phyloP scores from a whole-genome alignment of 129 eudicot genomes.

The Sambucus nigra region DNA sequence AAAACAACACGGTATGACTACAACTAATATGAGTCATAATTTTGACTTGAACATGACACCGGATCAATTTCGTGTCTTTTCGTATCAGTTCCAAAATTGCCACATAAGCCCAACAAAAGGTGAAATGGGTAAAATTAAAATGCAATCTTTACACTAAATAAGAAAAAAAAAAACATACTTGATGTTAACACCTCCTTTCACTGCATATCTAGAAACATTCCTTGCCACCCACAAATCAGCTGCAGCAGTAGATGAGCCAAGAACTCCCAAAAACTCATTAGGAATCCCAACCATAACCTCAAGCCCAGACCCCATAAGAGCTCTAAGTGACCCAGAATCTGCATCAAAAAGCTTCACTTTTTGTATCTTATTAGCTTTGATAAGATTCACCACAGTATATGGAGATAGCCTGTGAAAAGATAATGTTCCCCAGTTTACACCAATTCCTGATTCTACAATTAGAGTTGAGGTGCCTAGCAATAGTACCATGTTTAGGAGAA shows the following conservation, averaged over 20 bases:
- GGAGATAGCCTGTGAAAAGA: slow-evolving; percentile 65
- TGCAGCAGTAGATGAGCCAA: slow-evolving; percentile 58
- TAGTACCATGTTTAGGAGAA: no score
- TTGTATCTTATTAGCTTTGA: slow-evolving; percentile 55
- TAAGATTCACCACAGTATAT: slow-evolving; percentile 65
- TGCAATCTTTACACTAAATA: background rate
- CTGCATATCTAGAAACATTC: slow-evolving; percentile 61
- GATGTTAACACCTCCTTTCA: slow-evolving; percentile 53
- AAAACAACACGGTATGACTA: no score
- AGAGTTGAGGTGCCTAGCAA: no score
- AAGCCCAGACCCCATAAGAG: slow-evolving; percentile 56
- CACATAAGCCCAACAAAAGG: no score
- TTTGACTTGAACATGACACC: no score
- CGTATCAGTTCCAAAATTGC: no score
- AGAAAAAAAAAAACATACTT: slow-evolving; percentile 27
- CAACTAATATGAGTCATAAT: no score
- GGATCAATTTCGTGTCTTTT: no score
- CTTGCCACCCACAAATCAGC: slow-evolving; percentile 73
- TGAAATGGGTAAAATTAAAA: no score
- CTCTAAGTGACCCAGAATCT: slow-evolving; percentile 45
- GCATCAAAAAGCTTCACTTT: slow-evolving; percentile 94
- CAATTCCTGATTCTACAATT: slow-evolving; percentile 59
- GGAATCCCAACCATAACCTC: slow-evolving; percentile 92
- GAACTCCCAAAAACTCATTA: slow-evolving; percentile 41
- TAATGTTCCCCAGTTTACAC: slow-evolving; percentile 92